Percentiles rank a stretch among this genome's conserved stretches.
phyloP scores from a whole-genome alignment of 148 eudicot species.

The Persicaria maculosa region DNA sequence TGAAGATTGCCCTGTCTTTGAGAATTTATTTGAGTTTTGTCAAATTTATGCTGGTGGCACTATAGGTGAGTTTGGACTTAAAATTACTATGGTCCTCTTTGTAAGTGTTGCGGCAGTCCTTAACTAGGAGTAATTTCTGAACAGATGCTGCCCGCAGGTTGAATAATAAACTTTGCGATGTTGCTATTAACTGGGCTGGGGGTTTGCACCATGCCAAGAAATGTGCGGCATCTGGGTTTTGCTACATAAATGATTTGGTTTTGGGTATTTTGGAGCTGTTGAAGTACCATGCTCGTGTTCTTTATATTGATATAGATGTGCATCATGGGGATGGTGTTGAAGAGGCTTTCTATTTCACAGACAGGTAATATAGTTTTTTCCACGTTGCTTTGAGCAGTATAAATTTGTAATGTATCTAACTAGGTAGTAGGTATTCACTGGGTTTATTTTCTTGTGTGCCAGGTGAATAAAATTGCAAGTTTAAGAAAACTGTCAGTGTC shows the following conservation, averaged over 20 bases:
- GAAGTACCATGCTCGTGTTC: conserved; percentile 93
- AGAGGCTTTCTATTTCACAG: conserved; percentile 98
- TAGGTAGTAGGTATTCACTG: not conserved
- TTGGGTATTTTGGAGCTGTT: conserved; percentile 97
- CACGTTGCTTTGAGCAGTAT: not conserved
- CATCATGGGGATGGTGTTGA: conserved; percentile 99
- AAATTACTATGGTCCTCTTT: conserved; percentile 9
- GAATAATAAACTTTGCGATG: conserved; percentile 86
- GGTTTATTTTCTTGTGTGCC: not conserved
- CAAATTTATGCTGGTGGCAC: conserved; percentile 99
- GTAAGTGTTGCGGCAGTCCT: not conserved
- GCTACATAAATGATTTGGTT: conserved; percentile 94
- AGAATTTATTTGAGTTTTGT: conserved; percentile 92
- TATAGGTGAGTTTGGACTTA: conserved; percentile 49
- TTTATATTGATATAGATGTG: conserved; percentile 96
- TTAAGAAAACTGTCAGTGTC: no score
- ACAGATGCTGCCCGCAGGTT: conserved; percentile 97
- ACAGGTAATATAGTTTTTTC: conserved; percentile 40
- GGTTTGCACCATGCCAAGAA: conserved; percentile 99
- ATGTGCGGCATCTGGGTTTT: conserved; percentile 96
- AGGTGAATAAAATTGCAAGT: not conserved
- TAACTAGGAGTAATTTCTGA: conserved; percentile 19
- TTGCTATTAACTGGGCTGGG: conserved; percentile 99
- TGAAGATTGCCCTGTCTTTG: conserved; percentile 97
- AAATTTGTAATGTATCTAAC: not conserved